These are phyloP conservation scores for Mrakia hoshinonis DNA, from an alignment of 768 basidiomycete genomes.

Conservation along the genomic window DNA sequence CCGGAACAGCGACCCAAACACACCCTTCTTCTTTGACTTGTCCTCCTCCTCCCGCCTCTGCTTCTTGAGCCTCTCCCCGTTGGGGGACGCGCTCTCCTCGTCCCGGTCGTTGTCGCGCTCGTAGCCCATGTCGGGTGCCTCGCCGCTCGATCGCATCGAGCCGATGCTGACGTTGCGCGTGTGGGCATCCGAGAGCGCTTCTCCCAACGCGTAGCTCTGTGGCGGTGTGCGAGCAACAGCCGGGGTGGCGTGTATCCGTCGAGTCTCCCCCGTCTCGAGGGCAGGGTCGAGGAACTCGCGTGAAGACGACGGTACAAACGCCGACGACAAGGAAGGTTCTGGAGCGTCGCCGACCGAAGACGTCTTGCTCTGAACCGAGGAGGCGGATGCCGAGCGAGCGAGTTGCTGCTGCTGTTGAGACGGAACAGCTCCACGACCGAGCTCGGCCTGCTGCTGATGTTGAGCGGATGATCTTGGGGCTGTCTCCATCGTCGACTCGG, in stretches of 20 bases:
- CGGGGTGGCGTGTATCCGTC: conserved; percentile 69
- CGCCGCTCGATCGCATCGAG: not conserved
- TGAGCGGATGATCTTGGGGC: not conserved
- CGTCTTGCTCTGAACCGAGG: conserved; percentile 1
- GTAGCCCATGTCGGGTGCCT: not conserved
- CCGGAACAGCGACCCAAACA: conserved; percentile 68
- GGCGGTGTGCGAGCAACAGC: conserved; percentile 51
- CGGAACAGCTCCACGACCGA: conserved; percentile 1
- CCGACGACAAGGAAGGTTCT: not conserved
- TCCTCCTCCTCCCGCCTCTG: conserved; percentile 35
- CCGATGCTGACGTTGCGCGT: conserved; percentile 10
- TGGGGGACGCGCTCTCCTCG: conserved; percentile 38
- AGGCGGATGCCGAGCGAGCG: not conserved
- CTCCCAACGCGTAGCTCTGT: conserved; percentile 11
- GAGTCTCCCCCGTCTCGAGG: conserved; percentile 58
- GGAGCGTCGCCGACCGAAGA: not conserved
- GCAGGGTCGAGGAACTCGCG: conserved; percentile 53
- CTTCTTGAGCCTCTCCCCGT: conserved; percentile 46
- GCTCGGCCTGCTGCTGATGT: conserved; percentile 3
- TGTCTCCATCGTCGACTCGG: not conserved
- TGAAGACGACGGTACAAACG: conserved; percentile 16
- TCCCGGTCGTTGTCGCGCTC: conserved; percentile 28
- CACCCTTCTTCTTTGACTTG: conserved; percentile 49
- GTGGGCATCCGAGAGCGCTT: not conserved
- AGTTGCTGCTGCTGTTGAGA: not conserved